These are phyloP conservation scores for Capsella rubella DNA, from an alignment of 441 rosid genomes.

Conservation along the genomic window DNA sequence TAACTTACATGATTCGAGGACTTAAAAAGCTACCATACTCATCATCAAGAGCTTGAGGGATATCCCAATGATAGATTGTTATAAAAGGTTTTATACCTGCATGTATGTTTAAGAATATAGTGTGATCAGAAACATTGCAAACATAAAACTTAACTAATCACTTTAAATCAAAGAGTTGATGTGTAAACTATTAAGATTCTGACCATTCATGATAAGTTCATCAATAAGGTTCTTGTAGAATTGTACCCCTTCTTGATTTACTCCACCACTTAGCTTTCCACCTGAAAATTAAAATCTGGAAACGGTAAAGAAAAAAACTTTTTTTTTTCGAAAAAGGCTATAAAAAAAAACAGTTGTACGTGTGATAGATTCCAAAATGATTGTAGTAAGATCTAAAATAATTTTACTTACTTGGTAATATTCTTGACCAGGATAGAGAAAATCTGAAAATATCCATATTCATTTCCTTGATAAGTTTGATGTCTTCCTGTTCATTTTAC, in stretches of 20 bases:
- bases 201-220: constrained; percentile 47
- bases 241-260: constrained; percentile 5
- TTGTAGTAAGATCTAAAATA: too few relatives aligned
- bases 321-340: neutral
- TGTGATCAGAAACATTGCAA: neutral
- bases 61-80: neutral
- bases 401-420: neutral
- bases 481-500: constrained; percentile 37
- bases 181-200: neutral
- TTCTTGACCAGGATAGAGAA: neutral
- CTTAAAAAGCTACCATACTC: neutral
- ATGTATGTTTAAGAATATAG: too few relatives aligned
- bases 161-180: neutral
- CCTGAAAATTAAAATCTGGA: neutral
- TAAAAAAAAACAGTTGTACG: too few relatives aligned
- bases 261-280: neutral
- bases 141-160: neutral
- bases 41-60: neutral
- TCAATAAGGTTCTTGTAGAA: constrained; percentile 47
- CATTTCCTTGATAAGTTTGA: constrained; percentile 38
- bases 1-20: neutral
- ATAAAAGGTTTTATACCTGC: neutral
- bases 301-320: too few relatives aligned
- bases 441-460: neutral
- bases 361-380: too few relatives aligned